A percentile compares a stretch with the other conserved stretches of the same genome.
These are phyloP conservation scores for Torrubiella hemipterigena DNA, from an alignment of 2,329 filamentous ascomycete species.

Conservation along the genomic window DNA sequence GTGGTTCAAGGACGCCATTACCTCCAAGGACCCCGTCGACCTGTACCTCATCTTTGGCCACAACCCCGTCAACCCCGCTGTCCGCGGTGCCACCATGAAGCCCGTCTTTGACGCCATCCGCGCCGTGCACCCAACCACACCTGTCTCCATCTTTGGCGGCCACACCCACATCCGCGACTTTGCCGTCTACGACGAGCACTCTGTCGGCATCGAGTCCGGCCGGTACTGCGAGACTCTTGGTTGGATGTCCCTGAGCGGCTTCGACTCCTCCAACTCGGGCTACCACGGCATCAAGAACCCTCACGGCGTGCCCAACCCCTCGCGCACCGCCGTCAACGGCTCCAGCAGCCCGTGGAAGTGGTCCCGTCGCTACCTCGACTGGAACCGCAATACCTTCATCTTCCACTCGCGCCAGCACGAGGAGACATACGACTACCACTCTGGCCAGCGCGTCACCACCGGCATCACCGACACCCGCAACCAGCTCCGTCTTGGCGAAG, in stretches of 20 bases:
- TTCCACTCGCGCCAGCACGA: constrained; percentile 46
- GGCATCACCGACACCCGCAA: constrained; percentile 38
- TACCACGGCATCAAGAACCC: constrained; percentile 22
- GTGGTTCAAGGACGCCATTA: constrained; percentile 50
- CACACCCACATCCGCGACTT: constrained; percentile 56
- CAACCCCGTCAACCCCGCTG: constrained; percentile 39
- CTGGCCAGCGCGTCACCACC: constrained; percentile 31
- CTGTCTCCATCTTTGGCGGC: constrained; percentile 54
- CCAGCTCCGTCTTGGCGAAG: constrained; percentile 39
- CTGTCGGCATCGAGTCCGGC: constrained; percentile 49
- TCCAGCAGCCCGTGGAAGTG: constrained; percentile 30
- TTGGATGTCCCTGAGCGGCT: constrained; percentile 52
- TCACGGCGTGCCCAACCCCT: constrained; percentile 23
- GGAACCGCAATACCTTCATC: constrained; percentile 53
- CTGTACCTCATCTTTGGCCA: constrained; percentile 53
- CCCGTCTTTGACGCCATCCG: constrained; percentile 46
- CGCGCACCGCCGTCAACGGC: constrained; percentile 24
- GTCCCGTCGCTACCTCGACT: constrained; percentile 54
- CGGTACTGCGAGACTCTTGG: constrained; percentile 58
- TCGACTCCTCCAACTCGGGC: constrained; percentile 33
- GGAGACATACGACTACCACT: constrained; percentile 33
- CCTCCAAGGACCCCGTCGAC: constrained; percentile 42
- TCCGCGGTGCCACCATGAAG: constrained; percentile 28
- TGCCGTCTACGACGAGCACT: constrained; percentile 47
- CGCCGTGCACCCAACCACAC: constrained; percentile 38